Evolutionary conservation across 2,329 filamentous ascomycete species (phyloP).

Genomic region (Arachnopeziza araneosa): DNA sequence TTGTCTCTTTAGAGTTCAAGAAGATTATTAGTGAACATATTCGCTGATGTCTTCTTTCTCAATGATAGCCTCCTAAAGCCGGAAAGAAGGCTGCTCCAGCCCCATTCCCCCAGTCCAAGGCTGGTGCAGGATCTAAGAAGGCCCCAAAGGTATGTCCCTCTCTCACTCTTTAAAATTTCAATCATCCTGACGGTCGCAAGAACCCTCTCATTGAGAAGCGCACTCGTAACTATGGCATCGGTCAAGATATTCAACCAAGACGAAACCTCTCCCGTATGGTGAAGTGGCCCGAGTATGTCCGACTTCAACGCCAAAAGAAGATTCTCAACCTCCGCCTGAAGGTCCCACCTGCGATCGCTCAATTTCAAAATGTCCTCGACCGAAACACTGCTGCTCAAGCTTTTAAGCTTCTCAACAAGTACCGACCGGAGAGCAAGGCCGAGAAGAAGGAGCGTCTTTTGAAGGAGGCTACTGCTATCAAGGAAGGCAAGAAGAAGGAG

Average conservation of each 20-base stretch:
- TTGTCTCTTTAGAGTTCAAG: constrained; percentile 87
- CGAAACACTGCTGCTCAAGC: constrained; percentile 93
- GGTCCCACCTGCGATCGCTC: constrained; percentile 93
- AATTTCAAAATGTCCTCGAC: constrained; percentile 97
- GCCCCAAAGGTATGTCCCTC: constrained; percentile 75
- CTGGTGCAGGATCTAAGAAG: constrained; percentile 80
- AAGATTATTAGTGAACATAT: constrained; percentile 76
- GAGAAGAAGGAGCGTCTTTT: constrained; percentile 99
- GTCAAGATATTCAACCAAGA: constrained; percentile 95
- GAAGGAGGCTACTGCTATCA: constrained; percentile 96
- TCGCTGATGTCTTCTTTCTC: constrained; percentile 98
- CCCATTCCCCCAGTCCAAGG: constrained; percentile 93
- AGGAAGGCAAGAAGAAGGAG: constrained; percentile 99
- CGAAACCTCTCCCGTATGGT: constrained; percentile 98
- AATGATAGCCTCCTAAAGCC: constrained; percentile 98
- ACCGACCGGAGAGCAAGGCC: constrained; percentile 96
- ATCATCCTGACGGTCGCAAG: constrained; percentile 41
- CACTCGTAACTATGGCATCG: constrained; percentile 95
- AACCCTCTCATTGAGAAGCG: constrained; percentile 99
- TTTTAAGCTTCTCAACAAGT: constrained; percentile 99
- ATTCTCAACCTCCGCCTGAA: constrained; percentile 98
- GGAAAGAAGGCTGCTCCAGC: constrained; percentile 98
- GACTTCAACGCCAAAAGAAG: constrained; percentile 79
- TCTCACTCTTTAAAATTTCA: constrained; percentile 2
- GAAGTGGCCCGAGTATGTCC: constrained; percentile 99